Base-by-base conservation (phyloP, 176 grass and related monocot species). In the Avena atlantica region DNA sequence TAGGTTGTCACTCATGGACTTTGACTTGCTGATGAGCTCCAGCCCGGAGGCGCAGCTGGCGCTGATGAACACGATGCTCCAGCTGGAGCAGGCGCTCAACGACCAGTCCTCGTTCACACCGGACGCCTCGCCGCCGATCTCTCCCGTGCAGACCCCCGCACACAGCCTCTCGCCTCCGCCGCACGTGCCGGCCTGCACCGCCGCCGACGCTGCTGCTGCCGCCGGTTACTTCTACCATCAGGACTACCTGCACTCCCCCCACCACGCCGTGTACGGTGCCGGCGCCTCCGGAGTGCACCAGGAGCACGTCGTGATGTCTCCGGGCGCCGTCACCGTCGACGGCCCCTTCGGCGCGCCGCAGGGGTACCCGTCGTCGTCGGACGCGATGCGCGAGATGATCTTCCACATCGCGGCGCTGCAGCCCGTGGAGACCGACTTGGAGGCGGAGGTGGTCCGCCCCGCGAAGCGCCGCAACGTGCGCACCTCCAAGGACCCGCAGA, bases 401-500 rank as follows among this genome's bases (percentile, higher is more conserved):
- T 98, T 95, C 88, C 96, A 88, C 64, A 87, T 98, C 59, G 93
- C 93, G 1, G 96, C 93, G 68, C 92, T 98, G 88, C 96, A 98
- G 81, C 96, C 96, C 68, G 89, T 98, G 80, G 81, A 94, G 64
- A 73, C 91, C 73, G 91, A 98, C 74, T 88, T 86, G 42, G 96
- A 89, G 93, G 53, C 91, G 25, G 37, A 42, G 37, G 92, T 84
- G 78, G 89, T 86, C 69, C 91, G 91, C 1, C 96, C 93, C 0
- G 87, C 93, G 68, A 98, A 94, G 93, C 92, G 96, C 10, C 92
- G 93, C 50, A 98, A 98, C 74, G 93, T 96, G 74, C 86, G 86
- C 76, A 93, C 94, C 61, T 98, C 96, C 63, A 98, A 98, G 89
- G 96, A 98, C 62, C 96, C 96, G 50, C 96, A 96, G 88, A 98